phyloP scores from a whole-genome alignment of 225 moss, liverwort and hornwort genomes.

The Physcomitrium patens region DNA sequence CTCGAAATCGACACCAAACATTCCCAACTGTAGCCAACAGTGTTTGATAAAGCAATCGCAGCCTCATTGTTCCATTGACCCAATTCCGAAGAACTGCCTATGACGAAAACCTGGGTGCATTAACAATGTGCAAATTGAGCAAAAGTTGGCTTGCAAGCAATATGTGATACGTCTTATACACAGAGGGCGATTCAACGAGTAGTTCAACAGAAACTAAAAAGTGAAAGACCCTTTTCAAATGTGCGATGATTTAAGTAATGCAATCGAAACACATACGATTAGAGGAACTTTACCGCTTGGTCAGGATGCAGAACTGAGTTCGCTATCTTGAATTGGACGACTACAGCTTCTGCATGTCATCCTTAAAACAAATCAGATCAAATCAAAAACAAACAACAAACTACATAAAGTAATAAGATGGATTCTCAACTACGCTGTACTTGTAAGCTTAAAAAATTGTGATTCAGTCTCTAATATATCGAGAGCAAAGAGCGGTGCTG shows the following conservation, averaged over 20 bases:
- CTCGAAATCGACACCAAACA: slow-evolving; percentile 50
- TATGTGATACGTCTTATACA: not conserved
- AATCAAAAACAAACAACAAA: not conserved
- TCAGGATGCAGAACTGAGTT: slow-evolving; percentile 69
- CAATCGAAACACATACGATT: not conserved
- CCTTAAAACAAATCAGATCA: not conserved
- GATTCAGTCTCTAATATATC: not conserved
- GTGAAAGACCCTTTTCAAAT: not conserved
- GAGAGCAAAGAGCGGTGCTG: not conserved
- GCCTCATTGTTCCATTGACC: slow-evolving; percentile 65
- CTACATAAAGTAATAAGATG: not conserved
- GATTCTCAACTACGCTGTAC: not conserved
- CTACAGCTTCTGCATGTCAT: slow-evolving; percentile 52
- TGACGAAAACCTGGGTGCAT: slow-evolving; percentile 60
- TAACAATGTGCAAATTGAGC: not conserved
- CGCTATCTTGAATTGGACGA: slow-evolving; percentile 74
- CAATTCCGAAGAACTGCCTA: slow-evolving; percentile 65
- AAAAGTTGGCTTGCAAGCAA: not conserved
- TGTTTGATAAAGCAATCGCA: slow-evolving; percentile 55
- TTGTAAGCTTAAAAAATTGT: not conserved
- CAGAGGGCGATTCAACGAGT: not conserved
- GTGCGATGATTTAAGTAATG: not conserved
- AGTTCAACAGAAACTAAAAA: not conserved
- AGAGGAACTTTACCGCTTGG: slow-evolving; percentile 51
- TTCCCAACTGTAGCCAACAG: slow-evolving; percentile 69